These are phyloP conservation scores for Monosporascus sp. DNA, from an alignment of 2,329 filamentous ascomycete species.

Conservation along the genomic window DNA sequence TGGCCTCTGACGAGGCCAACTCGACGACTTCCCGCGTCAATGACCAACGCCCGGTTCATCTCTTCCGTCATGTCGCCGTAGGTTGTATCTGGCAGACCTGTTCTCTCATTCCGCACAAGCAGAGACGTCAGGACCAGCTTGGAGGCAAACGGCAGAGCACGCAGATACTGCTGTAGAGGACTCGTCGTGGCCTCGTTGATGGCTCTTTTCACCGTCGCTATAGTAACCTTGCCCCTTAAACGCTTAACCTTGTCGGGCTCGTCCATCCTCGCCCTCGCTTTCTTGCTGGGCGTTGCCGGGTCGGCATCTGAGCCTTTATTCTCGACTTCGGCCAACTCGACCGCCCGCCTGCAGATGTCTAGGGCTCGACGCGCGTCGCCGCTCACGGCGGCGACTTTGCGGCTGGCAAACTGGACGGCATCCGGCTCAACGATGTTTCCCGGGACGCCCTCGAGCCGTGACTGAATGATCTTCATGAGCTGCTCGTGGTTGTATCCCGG, in stretches of 20 bases:
- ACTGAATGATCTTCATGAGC: conserved; percentile 94
- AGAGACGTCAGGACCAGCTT: conserved; percentile 85
- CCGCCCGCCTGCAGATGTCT: conserved; percentile 91
- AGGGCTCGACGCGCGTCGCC: conserved; percentile 89
- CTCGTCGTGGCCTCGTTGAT: conserved; percentile 94
- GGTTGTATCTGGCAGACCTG: conserved; percentile 80
- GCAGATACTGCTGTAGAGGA: conserved; percentile 84
- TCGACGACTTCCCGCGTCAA: conserved; percentile 57
- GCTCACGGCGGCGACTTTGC: conserved; percentile 94
- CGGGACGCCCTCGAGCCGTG: conserved; percentile 82
- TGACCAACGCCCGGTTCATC: conserved; percentile 61
- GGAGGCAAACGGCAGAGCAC: conserved; percentile 71
- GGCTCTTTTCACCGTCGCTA: conserved; percentile 86
- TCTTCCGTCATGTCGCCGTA: conserved; percentile 89
- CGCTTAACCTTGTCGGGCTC: conserved; percentile 32
- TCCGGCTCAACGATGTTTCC: conserved; percentile 89
- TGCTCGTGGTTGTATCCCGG: conserved; percentile 96
- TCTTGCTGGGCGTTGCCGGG: conserved; percentile 60
- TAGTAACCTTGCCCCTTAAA: conserved; percentile 65
- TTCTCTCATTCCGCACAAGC: conserved; percentile 71
- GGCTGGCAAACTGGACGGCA: conserved; percentile 90
- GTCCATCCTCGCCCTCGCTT: conserved; percentile 22
- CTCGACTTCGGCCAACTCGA: conserved; percentile 87
- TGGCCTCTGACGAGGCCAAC: conserved; percentile 48
- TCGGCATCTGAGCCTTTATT: conserved; percentile 34